Evolutionary conservation across 2,329 filamentous ascomycete species (phyloP), one percentile per base, ranked within the genome.

Genomic region (Ceratocystis smalleyi): DNA sequence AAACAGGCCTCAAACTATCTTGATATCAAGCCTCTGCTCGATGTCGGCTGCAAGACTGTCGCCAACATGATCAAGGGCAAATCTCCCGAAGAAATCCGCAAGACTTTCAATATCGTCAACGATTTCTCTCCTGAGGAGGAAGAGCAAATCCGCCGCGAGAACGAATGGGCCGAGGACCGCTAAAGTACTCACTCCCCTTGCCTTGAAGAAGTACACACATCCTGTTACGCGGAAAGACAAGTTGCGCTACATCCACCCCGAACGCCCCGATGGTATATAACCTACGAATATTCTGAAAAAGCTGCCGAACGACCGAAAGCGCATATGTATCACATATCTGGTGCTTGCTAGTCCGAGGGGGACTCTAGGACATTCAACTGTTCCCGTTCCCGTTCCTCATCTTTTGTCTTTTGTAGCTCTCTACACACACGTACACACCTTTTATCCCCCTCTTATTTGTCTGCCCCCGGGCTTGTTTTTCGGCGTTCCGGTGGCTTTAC

Each of bases 1-100:
- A 40, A 51, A 7, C 19, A 94, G 89, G 94, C 94, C 2, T 90
- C 92, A 71, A 99, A 99, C 81, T 99, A 97, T 75, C 87, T 99
- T 67, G 94, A 99, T 70, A 99, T 99, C 80, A 99, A 97, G 83
- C 88, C 91, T 1, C 87, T 99, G 1, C 86, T 99, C 32, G 94
- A 99, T 69, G 92, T 97, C 67, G 94, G 94, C 68, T 99, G 94
- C 84, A 99, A 99, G 84, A 99, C 94, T 0, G 94, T 99, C 17
- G 94, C 94, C 68, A 99, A 99, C 78, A 99, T 99, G 94, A 99
- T 99, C 81, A 99, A 99, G 88, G 94, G 94, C 78, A 99, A 99
- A 82, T 96, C 91, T 0, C 94, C 94, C 2, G 94, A 99, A 75
- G 94, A 99, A 79, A 99, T 99, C 71, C 89, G 94, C 62, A 99